A percentile compares a stretch with the other conserved stretches of the same genome.
These are phyloP conservation scores for Sugiyamaella boreocaroliniensis DNA, from an alignment of 805 yeast genomes.

Conservation along the genomic window DNA sequence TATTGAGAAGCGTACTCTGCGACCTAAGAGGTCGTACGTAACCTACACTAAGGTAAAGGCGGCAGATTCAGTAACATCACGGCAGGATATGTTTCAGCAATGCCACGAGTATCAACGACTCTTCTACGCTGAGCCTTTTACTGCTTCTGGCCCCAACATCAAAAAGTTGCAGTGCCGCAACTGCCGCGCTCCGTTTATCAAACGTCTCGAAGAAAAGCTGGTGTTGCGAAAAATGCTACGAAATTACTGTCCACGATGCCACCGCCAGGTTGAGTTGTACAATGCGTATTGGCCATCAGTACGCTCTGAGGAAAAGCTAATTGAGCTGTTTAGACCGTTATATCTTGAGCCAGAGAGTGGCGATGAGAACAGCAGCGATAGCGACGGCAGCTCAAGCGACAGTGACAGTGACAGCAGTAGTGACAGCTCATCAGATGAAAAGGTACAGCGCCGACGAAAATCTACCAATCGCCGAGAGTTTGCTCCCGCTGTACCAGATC, in stretches of 20 bases:
- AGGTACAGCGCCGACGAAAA: not conserved
- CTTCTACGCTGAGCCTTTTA: slow-evolving; percentile 4
- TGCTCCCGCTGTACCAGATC: slow-evolving; percentile 12
- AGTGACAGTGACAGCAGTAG: not conserved
- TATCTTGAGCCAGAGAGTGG: not conserved
- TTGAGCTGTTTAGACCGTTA: slow-evolving; percentile 11
- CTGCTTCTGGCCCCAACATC: not conserved
- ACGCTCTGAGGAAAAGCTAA: slow-evolving; percentile 4
- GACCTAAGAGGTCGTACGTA: not conserved
- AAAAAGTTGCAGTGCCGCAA: slow-evolving; percentile 14
- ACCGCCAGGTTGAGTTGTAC: slow-evolving; percentile 28
- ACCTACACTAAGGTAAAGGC: not conserved
- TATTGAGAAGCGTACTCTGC: not conserved
- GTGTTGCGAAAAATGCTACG: slow-evolving; percentile 12
- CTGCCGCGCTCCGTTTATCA: slow-evolving; percentile 15
- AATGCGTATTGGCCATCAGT: slow-evolving; percentile 26
- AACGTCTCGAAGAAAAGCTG: slow-evolving; percentile 10
- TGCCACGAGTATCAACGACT: slow-evolving; percentile 3
- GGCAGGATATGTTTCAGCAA: not conserved
- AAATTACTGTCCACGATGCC: slow-evolving; percentile 27
- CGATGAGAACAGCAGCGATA: slow-evolving; percentile 5
- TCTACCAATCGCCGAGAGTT: not conserved
- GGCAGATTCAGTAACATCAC: not conserved
- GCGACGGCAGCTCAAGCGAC: slow-evolving; percentile 4
- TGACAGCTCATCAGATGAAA: not conserved